These are phyloP conservation scores for Diplodia intermedia DNA, from an alignment of 2,329 filamentous ascomycete genomes.

Conservation along the genomic window DNA sequence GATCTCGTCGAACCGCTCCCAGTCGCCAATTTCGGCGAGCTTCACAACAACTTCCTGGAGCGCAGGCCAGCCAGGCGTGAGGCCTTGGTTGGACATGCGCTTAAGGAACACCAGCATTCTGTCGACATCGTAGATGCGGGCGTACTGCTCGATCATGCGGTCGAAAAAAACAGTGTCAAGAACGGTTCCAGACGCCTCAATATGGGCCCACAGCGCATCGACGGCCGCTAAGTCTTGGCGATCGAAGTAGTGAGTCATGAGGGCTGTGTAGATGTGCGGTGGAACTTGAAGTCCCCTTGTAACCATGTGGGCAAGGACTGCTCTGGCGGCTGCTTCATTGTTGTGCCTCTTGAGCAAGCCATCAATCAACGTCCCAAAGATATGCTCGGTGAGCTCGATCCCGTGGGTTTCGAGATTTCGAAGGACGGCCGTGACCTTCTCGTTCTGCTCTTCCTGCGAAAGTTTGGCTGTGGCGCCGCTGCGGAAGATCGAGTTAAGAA, in stretches of 20 bases:
- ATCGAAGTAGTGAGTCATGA: slow-evolving; percentile 71
- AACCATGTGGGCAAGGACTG: slow-evolving; percentile 69
- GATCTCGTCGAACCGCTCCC: slow-evolving; percentile 20
- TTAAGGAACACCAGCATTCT: slow-evolving; percentile 53
- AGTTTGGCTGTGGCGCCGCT: slow-evolving; percentile 55
- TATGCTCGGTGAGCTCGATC: neutral
- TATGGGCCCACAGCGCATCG: slow-evolving; percentile 62
- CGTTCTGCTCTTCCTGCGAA: slow-evolving; percentile 58
- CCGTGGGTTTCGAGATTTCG: slow-evolving; percentile 1
- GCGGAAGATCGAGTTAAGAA: slow-evolving; percentile 67
- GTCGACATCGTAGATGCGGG: slow-evolving; percentile 58
- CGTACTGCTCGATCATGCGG: slow-evolving; percentile 72
- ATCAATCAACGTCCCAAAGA: slow-evolving; percentile 75
- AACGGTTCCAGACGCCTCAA: slow-evolving; percentile 44
- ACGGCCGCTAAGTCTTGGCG: slow-evolving; percentile 67
- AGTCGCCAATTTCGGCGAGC: slow-evolving; percentile 47
- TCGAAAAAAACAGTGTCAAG: slow-evolving; percentile 71
- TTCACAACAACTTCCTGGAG: slow-evolving; percentile 49
- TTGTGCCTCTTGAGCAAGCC: slow-evolving; percentile 60
- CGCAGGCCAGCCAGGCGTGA: slow-evolving; percentile 52
- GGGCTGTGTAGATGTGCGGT: slow-evolving; percentile 75
- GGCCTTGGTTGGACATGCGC: slow-evolving; percentile 49
- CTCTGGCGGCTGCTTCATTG: slow-evolving; percentile 61
- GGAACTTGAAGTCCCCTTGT: slow-evolving; percentile 60
- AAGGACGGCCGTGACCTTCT: slow-evolving; percentile 33